Evolutionary conservation across 2,329 filamentous ascomycete genomes (phyloP), one percentile per base, ranked within the genome.

Genomic region (Alternaria novae-zelandiae): DNA sequence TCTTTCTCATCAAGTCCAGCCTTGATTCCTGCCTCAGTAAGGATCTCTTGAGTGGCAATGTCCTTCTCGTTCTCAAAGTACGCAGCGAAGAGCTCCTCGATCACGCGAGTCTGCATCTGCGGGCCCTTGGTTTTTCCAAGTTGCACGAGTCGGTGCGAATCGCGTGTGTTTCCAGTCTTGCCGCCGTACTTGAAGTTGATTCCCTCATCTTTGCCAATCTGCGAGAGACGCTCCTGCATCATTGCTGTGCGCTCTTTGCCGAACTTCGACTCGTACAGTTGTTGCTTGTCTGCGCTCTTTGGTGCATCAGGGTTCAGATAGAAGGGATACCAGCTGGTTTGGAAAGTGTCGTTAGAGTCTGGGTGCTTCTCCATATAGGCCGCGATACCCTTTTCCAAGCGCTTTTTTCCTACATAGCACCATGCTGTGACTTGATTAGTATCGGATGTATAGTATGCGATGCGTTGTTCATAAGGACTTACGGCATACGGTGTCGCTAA

Each of bases 401-500:
- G 89, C 67, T 89, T 89, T 76, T 92, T 91, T 79, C 93, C 93
- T 15, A 96, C 84, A 78, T 94, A 96, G 84, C 93, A 85, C 78
- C 77, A 80, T 59, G 70, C 77, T 80, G 57, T 32, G 17, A 28
- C 8, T 13, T 26, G 13, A 32, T 72, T 8, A 72, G 69, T 43
- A 46, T 21, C 3, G 6, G 10, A 9, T 20, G 6, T 4, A 10
- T 13, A 15, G 6, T 12, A 20, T 49, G 23, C 30, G 1, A 53
- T 36, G 20, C 20, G 36, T 41, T 41, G 6, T 20, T 25, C 54
- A 7, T 17, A 26, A 50, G 43, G 36, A 71, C 83, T 73, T 83
- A 87, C 70, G 92, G 91, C 93, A 96, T 70, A 96, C 87, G 3
- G 89, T 91, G 81, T 97, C 94, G n/a, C 88, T 92, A 62, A 94